These are phyloP conservation scores for Basipetospora chlamydospora DNA, from an alignment of 2,329 filamentous ascomycete species.

Conservation along the genomic window DNA sequence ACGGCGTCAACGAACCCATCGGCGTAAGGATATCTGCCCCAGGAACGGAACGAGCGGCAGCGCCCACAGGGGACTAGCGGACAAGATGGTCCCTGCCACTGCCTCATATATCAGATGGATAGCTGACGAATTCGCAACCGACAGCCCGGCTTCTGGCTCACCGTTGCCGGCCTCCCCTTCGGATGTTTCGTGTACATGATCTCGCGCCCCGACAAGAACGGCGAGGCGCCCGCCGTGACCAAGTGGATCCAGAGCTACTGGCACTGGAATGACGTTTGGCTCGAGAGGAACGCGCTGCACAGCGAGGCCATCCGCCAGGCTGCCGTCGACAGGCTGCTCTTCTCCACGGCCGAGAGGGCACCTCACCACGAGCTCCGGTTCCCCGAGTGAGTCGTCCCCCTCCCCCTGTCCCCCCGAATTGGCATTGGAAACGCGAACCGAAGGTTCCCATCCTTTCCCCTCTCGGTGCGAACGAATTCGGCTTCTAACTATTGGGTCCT, in stretches of 20 bases:
- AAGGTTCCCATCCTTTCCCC: too few species aligned
- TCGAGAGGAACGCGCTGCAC: slow-evolving; percentile 36
- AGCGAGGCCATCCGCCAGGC: slow-evolving; percentile 39
- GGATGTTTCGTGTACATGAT: slow-evolving; percentile 32
- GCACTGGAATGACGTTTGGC: slow-evolving; percentile 33
- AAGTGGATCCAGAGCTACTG: slow-evolving; percentile 31
- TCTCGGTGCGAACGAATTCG: too few species aligned
- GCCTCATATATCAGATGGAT: too few species aligned
- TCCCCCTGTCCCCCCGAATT: background rate
- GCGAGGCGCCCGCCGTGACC: slow-evolving; percentile 31
- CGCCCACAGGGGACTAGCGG: too few species aligned
- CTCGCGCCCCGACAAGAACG: slow-evolving; percentile 31
- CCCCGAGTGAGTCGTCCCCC: slow-evolving; percentile 35
- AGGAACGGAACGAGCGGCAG: background rate
- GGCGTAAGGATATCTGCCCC: slow-evolving; percentile 30
- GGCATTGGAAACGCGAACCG: too few species aligned
- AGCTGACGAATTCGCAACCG: slow-evolving; percentile 5
- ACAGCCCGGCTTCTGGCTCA: slow-evolving; percentile 34
- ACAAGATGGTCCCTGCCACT: too few species aligned
- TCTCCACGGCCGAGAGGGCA: slow-evolving; percentile 29
- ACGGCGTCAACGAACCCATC: slow-evolving; percentile 36
- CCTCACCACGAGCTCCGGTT: slow-evolving; percentile 36
- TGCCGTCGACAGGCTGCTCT: slow-evolving; percentile 40
- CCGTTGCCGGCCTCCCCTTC: slow-evolving; percentile 28
- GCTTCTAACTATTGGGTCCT: too few species aligned